Conservation (phyloP, 495 filamentous ascomycete genomes). For the Polyplosphaeria fusca region DNA sequence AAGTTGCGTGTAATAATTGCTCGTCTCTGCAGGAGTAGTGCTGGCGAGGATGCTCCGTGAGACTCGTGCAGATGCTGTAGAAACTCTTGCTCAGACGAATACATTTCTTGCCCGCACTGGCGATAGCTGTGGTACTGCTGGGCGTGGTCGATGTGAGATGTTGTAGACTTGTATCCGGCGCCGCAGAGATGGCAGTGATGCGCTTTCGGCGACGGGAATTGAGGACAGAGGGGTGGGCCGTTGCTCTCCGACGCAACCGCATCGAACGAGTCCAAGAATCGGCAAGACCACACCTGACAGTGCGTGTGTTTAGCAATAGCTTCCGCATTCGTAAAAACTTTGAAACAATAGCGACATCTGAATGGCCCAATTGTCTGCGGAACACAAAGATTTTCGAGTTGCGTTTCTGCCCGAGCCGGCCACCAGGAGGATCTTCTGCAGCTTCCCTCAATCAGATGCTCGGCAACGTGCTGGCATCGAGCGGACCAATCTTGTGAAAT, state of each 20-base stretch:
- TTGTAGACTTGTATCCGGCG: conserved; percentile 12
- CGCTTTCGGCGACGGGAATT: conserved; percentile 21
- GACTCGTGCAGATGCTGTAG: conserved; percentile 18
- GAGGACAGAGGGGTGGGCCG: conserved; percentile 17
- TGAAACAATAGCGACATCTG: conserved; percentile 21
- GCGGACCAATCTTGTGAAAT: conserved; percentile 14
- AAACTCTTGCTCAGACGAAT: conserved; percentile 13
- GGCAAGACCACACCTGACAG: conserved; percentile 25
- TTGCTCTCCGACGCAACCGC: conserved; percentile 16
- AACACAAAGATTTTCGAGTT: conserved; percentile 13
- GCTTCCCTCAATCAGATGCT: conserved; percentile 14
- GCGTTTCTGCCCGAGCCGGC: conserved; percentile 15
- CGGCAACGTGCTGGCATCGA: conserved; percentile 28
- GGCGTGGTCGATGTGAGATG: conserved; percentile 18
- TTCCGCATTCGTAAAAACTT: conserved; percentile 16
- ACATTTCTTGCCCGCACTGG: conserved; percentile 17
- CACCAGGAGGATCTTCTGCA: conserved; percentile 16
- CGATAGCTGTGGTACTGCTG: conserved; percentile 22
- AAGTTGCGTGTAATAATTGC: conserved; percentile 10
- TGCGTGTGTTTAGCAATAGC: conserved; percentile 16
- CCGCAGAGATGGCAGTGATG: conserved; percentile 27
- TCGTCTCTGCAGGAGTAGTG: conserved; percentile 8
- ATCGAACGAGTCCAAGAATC: conserved; percentile 16
- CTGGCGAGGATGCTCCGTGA: conserved; percentile 5
- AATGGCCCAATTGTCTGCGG: conserved; percentile 13